These are phyloP conservation scores for Leonotis leonurus DNA, from an alignment of 257 asterid species.

Conservation along the genomic window DNA sequence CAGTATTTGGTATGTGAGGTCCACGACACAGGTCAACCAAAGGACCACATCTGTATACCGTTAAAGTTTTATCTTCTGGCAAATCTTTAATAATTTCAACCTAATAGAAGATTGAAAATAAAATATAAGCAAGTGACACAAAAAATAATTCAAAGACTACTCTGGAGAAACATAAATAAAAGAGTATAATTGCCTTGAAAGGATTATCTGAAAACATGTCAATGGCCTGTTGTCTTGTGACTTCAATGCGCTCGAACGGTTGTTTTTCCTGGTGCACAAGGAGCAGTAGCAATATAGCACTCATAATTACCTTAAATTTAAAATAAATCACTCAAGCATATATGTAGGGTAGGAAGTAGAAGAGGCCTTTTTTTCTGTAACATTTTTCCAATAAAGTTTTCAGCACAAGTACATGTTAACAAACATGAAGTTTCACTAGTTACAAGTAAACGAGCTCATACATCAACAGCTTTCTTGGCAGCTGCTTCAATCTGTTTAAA, in stretches of 20 bases:
- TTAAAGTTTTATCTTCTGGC: conserved; percentile 88
- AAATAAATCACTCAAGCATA: not conserved
- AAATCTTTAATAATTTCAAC: conserved; percentile 89
- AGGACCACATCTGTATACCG: conserved; percentile 96
- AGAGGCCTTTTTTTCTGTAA: not conserved
- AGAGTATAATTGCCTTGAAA: conserved; percentile 53
- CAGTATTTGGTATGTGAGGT: conserved; percentile 93
- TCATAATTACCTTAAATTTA: not conserved
- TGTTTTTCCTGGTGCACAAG: conserved; percentile 63
- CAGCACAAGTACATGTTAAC: not conserved
- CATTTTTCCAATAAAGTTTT: not conserved
- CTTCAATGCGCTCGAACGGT: conserved; percentile 94
- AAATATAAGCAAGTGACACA: not conserved
- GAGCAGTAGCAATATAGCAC: conserved; percentile 1
- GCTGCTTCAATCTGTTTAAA: conserved; percentile 72
- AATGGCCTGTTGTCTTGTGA: conserved; percentile 80
- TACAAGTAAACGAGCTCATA: conserved; percentile 25
- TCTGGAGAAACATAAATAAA: not conserved
- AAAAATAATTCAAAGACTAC: not conserved
- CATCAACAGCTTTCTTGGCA: conserved; percentile 79
- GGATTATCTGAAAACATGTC: conserved; percentile 85
- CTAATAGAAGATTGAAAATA: conserved; percentile 28
- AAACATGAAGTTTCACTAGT: not conserved
- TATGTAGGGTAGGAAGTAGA: not conserved
- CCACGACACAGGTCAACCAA: conserved; percentile 98